Conservation (phyloP, 345 rosid species). For the Chamaenerion angustifolium region DNA sequence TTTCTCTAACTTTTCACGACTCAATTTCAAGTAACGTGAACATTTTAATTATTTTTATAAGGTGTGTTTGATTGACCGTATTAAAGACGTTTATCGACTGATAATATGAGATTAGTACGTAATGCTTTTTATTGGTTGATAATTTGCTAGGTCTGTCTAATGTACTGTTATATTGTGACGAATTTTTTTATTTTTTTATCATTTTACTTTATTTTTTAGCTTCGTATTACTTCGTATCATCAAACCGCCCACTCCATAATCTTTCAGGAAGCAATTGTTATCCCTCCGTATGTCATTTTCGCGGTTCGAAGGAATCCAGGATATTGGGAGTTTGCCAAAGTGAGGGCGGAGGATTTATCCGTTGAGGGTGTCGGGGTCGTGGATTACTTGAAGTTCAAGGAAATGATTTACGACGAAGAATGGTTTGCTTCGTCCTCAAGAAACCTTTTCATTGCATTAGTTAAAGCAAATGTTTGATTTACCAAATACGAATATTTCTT, state of each 20-base stretch:
- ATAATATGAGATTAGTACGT: no score
- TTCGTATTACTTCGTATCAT: background rate
- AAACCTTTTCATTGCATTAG: background rate
- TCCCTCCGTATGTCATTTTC: slow-evolving; percentile 70
- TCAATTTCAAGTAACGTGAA: no score
- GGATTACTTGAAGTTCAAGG: slow-evolving; percentile 71
- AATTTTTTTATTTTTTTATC: no score
- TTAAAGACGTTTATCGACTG: no score
- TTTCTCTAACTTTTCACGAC: no score
- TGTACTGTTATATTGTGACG: no score
- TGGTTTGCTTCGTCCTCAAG: slow-evolving; percentile 30
- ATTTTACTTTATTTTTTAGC: no score
- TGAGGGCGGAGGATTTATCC: slow-evolving; percentile 33
- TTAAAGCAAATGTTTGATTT: background rate
- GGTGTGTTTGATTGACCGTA: no score
- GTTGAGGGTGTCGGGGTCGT: slow-evolving; percentile 41
- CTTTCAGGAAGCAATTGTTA: slow-evolving; percentile 69
- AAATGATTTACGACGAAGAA: slow-evolving; percentile 45
- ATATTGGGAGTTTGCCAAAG: slow-evolving; percentile 74
- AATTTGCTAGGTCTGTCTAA: no score
- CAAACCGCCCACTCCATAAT: background rate
- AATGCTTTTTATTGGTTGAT: no score
- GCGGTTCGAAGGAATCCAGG: slow-evolving; percentile 85
- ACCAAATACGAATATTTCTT: background rate
- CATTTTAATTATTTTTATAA: no score